A percentile compares a stretch with the other conserved stretches of the same genome.
phyloP scores from a whole-genome alignment of 202 grass and related monocot species.

The Miscanthus sacchariflorus region DNA sequence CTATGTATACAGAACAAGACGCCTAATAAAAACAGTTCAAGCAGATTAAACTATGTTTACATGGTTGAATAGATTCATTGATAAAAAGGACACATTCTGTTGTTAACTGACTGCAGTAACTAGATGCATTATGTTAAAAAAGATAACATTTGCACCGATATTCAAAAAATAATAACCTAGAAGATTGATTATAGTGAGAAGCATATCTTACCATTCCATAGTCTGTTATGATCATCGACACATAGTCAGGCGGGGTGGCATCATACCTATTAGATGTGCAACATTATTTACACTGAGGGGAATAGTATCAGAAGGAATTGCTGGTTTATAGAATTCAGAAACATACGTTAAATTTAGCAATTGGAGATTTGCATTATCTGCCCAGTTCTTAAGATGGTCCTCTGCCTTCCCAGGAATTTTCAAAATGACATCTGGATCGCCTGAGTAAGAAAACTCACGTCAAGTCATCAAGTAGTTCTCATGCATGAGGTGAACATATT shows the following conservation, averaged over 20 bases:
- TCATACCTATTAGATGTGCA: slow-evolving; percentile 74
- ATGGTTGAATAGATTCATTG: slow-evolving; percentile 15
- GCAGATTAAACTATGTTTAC: neutral
- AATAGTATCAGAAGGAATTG: slow-evolving; percentile 40
- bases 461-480: slow-evolving; percentile 24
- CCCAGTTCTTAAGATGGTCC: slow-evolving; percentile 68
- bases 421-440: slow-evolving; percentile 85
- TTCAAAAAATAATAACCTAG: neutral
- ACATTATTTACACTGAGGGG: slow-evolving; percentile 25
- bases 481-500: neutral
- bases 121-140: slow-evolving; percentile 17
- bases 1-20: neutral
- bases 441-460: slow-evolving; percentile 51
- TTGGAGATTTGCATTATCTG: slow-evolving; percentile 82
- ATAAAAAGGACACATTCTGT: neutral
- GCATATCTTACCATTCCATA: slow-evolving; percentile 87
- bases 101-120: slow-evolving; percentile 6
- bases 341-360: slow-evolving; percentile 91
- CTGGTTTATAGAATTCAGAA: slow-evolving; percentile 25
- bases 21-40: neutral
- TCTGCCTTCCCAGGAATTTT: slow-evolving; percentile 70
- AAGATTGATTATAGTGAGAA: slow-evolving; percentile 22
- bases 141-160: neutral
- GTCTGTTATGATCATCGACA: slow-evolving; percentile 95
- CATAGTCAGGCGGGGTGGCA: slow-evolving; percentile 87